Conservation (phyloP, 176 grass and related monocot species). For the Aegilops tauschii region DNA sequence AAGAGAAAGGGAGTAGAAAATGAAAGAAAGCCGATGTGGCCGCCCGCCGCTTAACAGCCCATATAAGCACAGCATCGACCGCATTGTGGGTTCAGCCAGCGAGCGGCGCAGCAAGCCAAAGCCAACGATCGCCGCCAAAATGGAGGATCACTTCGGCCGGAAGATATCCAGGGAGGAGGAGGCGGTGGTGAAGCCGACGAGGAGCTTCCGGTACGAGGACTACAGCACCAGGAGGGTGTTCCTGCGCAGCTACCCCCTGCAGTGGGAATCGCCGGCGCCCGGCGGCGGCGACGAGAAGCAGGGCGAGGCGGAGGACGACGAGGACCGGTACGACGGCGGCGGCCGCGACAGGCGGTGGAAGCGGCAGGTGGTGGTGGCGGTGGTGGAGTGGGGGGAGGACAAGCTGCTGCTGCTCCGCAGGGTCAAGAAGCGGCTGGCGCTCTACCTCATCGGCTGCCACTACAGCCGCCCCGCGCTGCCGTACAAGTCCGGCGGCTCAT, state of each 20-base stretch:
- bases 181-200: constrained; percentile 23
- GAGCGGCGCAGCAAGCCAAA: neutral
- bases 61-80: neutral
- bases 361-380: constrained; percentile 38
- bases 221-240: constrained; percentile 75
- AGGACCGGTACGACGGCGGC: neutral
- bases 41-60: neutral
- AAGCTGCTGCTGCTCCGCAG: constrained; percentile 59
- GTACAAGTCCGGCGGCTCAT: neutral
- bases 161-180: constrained; percentile 23
- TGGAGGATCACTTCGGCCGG: constrained; percentile 24
- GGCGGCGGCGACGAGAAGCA: neutral
- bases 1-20: neutral
- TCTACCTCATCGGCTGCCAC: constrained; percentile 68
- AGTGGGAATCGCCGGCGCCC: constrained; percentile 48
- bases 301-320: neutral
- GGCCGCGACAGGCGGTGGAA: constrained; percentile 17
- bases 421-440: constrained; percentile 59
- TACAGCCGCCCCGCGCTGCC: constrained; percentile 32
- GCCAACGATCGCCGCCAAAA: neutral
- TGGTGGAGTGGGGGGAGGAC: constrained; percentile 55
- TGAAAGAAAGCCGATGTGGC: neutral
- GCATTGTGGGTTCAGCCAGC: constrained; percentile 11
- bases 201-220: constrained; percentile 83
- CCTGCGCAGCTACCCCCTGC: constrained; percentile 81